These are phyloP conservation scores for Blepharisma stoltei DNA, from an alignment of 73 alveolate genomes.

Conservation along the genomic window DNA sequence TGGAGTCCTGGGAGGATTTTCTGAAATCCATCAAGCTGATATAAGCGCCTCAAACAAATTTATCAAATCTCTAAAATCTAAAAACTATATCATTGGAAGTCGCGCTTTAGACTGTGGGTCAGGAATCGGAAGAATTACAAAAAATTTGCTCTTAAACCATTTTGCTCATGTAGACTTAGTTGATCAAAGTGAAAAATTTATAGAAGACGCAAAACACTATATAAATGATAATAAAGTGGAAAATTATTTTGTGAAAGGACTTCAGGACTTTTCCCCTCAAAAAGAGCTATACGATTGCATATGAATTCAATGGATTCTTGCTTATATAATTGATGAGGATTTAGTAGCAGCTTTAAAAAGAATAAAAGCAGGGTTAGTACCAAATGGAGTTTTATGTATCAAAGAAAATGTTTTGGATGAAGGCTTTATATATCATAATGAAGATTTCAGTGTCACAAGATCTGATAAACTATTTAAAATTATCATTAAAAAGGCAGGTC, in stretches of 20 bases:
- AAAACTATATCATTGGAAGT: conserved; percentile 25
- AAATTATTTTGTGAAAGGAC: conserved; percentile 23
- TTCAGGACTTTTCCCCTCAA: conserved; percentile 32
- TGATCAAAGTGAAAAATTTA: conserved; percentile 52
- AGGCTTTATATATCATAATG: conserved; percentile 45
- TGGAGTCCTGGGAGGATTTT: conserved; percentile 72
- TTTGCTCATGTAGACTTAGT: conserved; percentile 62
- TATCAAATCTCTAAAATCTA: conserved; percentile 33
- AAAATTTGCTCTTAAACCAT: conserved; percentile 46
- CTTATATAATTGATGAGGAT: conserved; percentile 65
- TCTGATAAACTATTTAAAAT: conserved; percentile 33
- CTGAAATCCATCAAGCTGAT: conserved; percentile 46
- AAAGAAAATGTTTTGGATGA: conserved; percentile 60
- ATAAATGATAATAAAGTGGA: conserved; percentile 43
- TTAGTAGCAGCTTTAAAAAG: conserved; percentile 45
- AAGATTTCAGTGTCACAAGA: conserved; percentile 59
- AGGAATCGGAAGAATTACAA: conserved; percentile 81
- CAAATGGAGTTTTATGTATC: conserved; percentile 51
- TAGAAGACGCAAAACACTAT: conserved; percentile 53
- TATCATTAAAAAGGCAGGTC: conserved; percentile 49
- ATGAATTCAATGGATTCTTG: conserved; percentile 71
- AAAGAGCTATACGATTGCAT: conserved; percentile 48
- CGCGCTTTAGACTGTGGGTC: conserved; percentile 76
- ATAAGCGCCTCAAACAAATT: conserved; percentile 44
- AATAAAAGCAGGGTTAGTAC: conserved; percentile 39